Conservation (phyloP, 768 basidiomycete genomes). For the Gautieria morchelliformis region DNA sequence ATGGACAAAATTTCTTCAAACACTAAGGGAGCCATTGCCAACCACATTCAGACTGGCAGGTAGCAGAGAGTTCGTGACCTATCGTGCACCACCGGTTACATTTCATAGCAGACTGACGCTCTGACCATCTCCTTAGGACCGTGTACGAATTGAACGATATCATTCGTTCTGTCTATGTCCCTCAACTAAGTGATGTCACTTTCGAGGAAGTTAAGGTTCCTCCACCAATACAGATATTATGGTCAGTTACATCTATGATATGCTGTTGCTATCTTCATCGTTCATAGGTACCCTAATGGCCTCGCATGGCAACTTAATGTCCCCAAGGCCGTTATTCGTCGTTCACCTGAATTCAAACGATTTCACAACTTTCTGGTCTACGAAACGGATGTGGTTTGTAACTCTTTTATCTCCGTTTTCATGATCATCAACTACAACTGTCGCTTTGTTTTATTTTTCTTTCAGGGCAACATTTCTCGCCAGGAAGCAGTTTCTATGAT, state of each 20-base stretch:
- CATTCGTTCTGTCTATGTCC: conserved; percentile 72
- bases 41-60: conserved; percentile 93
- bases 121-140: conserved; percentile 30
- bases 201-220: conserved; percentile 71
- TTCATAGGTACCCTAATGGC: conserved; percentile 80
- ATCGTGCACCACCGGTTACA: conserved; percentile 13
- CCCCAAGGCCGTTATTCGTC: conserved; percentile 79
- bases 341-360: conserved; percentile 81
- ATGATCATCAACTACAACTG: background rate
- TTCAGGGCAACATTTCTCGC: conserved; percentile 85
- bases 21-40: conserved; percentile 65
- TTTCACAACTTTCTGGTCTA: conserved; percentile 96
- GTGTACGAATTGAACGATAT: conserved; percentile 69
- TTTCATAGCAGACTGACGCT: conserved; percentile 6
- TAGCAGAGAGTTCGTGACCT: conserved; percentile 53
- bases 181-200: conserved; percentile 55
- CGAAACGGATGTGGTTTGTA: conserved; percentile 89
- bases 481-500: conserved; percentile 99
- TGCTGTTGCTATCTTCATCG: conserved; percentile 7
- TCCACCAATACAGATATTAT: conserved; percentile 77
- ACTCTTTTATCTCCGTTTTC: background rate
- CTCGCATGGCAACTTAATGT: conserved; percentile 96
- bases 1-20: conserved; percentile 64
- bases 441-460: no score
- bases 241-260: conserved; percentile 35